Conservation (phyloP, 1,139 yeast species). For the Schwanniomyces etchellsii region DNA sequence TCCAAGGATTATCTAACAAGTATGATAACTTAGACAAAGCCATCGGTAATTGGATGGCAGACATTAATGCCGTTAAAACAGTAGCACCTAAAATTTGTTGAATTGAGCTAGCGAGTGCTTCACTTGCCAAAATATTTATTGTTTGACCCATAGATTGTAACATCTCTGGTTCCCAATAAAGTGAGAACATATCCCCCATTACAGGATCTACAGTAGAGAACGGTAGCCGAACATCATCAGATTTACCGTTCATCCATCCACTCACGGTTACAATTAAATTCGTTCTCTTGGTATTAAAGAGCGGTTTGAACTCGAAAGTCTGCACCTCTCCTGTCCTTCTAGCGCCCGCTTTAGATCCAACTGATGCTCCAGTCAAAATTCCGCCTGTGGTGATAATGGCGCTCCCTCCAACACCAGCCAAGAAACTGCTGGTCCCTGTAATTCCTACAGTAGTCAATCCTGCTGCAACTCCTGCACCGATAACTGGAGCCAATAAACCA, state of each 20-base stretch:
- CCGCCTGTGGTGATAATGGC: slow-evolving; percentile 92
- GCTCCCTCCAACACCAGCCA: slow-evolving; percentile 97
- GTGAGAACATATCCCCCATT: slow-evolving; percentile 91
- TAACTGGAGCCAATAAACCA: slow-evolving; percentile 93
- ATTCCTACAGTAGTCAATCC: slow-evolving; percentile 94
- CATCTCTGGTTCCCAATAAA: slow-evolving; percentile 98
- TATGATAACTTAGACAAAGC: slow-evolving; percentile 84
- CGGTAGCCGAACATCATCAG: slow-evolving; percentile 95
- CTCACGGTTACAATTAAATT: slow-evolving; percentile 86
- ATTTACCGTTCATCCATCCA: slow-evolving; percentile 96
- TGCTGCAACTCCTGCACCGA: slow-evolving; percentile 97
- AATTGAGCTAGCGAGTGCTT: slow-evolving; percentile 84
- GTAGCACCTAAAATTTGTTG: slow-evolving; percentile 96
- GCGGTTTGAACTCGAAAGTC: slow-evolving; percentile 88
- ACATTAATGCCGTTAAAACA: slow-evolving; percentile 84
- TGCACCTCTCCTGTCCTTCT: slow-evolving; percentile 86
- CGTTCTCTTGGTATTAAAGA: slow-evolving; percentile 86
- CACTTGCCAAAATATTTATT: slow-evolving; percentile 86
- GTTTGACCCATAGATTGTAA: slow-evolving; percentile 95
- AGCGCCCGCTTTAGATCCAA: slow-evolving; percentile 82
- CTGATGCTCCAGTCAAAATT: slow-evolving; percentile 83
- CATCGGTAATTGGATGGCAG: slow-evolving; percentile 94
- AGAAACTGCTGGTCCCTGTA: slow-evolving; percentile 82
- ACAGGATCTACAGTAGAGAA: slow-evolving; percentile 96
- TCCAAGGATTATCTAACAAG: slow-evolving; percentile 95